phyloP scores from a whole-genome alignment of 2,329 filamentous ascomycete species.

The Cadophora gregata region DNA sequence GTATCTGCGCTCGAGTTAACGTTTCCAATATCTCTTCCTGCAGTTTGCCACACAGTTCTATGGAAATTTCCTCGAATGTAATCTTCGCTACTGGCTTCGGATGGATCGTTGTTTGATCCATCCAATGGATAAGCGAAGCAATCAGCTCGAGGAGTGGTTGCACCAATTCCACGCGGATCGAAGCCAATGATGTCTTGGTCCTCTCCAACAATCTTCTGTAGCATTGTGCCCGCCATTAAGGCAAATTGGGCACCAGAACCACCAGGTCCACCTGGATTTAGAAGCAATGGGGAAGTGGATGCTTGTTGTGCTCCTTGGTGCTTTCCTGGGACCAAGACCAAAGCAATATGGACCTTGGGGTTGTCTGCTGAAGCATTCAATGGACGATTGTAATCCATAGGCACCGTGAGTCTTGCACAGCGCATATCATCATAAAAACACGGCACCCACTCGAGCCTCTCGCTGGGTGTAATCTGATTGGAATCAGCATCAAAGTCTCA shows the following conservation, averaged over 20 bases:
- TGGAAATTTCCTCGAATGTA: slow-evolving; percentile 49
- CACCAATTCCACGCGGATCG: slow-evolving; percentile 57
- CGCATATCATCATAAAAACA: slow-evolving; percentile 46
- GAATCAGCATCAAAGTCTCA: background rate
- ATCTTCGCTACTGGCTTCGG: slow-evolving; percentile 36
- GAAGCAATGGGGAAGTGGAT: slow-evolving; percentile 49
- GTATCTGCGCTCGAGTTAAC: slow-evolving; percentile 55
- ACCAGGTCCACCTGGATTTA: slow-evolving; percentile 56
- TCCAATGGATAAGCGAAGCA: slow-evolving; percentile 52
- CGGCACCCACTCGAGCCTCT: slow-evolving; percentile 52
- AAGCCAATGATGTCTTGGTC: slow-evolving; percentile 55
- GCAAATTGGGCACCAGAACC: slow-evolving; percentile 48
- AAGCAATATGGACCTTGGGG: slow-evolving; percentile 41
- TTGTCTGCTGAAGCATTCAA: slow-evolving; percentile 44
- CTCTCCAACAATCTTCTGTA: slow-evolving; percentile 48
- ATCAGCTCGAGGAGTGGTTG: slow-evolving; percentile 56
- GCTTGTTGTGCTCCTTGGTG: slow-evolving; percentile 37
- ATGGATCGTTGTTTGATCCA: slow-evolving; percentile 40
- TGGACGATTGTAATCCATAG: slow-evolving; percentile 54
- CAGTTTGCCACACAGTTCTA: slow-evolving; percentile 30
- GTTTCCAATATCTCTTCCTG: slow-evolving; percentile 44
- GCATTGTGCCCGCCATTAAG: slow-evolving; percentile 35
- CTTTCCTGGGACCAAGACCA: slow-evolving; percentile 36
- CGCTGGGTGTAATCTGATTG: slow-evolving; percentile 50
- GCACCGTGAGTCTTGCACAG: slow-evolving; percentile 54